Percentiles rank a stretch among this genome's conserved stretches.
Conservation (phyloP, 129 eudicot genomes). For the Glebionis coronaria region DNA sequence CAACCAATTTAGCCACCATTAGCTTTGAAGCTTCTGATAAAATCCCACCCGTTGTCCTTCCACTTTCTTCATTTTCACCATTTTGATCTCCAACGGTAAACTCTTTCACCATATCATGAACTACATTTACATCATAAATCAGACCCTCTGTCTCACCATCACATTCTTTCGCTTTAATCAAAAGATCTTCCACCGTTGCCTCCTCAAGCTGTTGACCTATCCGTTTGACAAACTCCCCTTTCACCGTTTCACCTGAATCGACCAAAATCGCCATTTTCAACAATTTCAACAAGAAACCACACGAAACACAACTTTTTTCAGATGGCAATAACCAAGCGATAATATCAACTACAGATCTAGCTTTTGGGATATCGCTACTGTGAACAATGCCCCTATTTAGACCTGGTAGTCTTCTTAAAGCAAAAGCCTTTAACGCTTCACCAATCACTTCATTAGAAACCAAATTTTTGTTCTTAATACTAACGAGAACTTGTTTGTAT, state of each 20-base stretch:
- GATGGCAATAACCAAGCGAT: constrained; percentile 63
- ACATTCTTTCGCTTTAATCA: constrained; percentile 49
- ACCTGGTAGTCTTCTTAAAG: constrained; percentile 64
- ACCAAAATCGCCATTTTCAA: constrained; percentile 64
- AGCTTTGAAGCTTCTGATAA: constrained; percentile 91
- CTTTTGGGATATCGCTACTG: constrained; percentile 47
- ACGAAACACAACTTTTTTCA: constrained; percentile 72
- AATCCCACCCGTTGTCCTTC: constrained; percentile 47
- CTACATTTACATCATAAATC: constrained; percentile 55
- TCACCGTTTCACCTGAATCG: constrained; percentile 55
- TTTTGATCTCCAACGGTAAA: constrained; percentile 53
- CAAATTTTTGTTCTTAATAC: constrained; percentile 55
- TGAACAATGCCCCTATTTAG: constrained; percentile 53
- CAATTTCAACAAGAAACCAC: constrained; percentile 77
- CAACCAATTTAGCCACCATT: constrained; percentile 86
- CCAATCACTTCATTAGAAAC: constrained; percentile 77
- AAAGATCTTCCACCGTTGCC: constrained; percentile 73
- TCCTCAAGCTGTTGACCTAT: constrained; percentile 85
- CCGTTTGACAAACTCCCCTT: constrained; percentile 49
- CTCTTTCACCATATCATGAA: constrained; percentile 58
- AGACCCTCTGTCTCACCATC: constrained; percentile 40
- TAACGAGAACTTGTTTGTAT: constrained; percentile 56
- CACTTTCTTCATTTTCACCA: constrained; percentile 44
- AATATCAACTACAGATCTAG: constrained; percentile 51
- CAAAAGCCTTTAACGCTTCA: constrained; percentile 83